A percentile compares a stretch with the other conserved stretches of the same genome.
Conservation (phyloP, 2,329 filamentous ascomycete species). For the Graphilbum ipis-grandicollis region DNA sequence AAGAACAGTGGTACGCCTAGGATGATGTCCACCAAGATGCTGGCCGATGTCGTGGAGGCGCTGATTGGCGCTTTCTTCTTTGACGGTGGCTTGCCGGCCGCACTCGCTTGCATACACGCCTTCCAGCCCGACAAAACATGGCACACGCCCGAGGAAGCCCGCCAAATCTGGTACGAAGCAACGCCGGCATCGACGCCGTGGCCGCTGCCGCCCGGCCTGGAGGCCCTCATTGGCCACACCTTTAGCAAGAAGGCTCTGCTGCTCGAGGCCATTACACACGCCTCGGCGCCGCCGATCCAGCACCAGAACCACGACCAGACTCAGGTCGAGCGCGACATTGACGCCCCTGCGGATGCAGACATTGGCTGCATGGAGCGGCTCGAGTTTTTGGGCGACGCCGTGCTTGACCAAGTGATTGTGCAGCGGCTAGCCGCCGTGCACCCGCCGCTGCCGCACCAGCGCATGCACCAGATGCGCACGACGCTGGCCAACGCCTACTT, state of each 20-base stretch:
- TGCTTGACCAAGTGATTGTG: slow-evolving; percentile 66
- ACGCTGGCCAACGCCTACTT: slow-evolving; percentile 68
- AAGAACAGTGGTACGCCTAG: background rate
- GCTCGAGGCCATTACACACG: slow-evolving; percentile 66
- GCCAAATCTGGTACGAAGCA: slow-evolving; percentile 24
- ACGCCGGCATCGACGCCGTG: slow-evolving; percentile 21
- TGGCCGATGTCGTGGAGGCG: slow-evolving; percentile 79
- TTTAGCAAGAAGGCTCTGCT: slow-evolving; percentile 55
- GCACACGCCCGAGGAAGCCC: slow-evolving; percentile 24
- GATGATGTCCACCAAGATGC: slow-evolving; percentile 51
- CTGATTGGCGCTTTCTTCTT: slow-evolving; percentile 61
- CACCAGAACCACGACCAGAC: too few relatives aligned
- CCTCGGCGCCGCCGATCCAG: slow-evolving; percentile 27
- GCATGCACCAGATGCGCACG: slow-evolving; percentile 63
- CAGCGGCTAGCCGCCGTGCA: slow-evolving; percentile 2
- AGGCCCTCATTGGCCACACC: slow-evolving; percentile 50
- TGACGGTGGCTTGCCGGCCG: slow-evolving; percentile 48
- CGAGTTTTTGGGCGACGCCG: slow-evolving; percentile 74
- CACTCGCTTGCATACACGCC: slow-evolving; percentile 43
- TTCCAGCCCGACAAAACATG: slow-evolving; percentile 47
- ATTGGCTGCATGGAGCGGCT: slow-evolving; percentile 47
- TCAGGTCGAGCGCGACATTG: too few relatives aligned
- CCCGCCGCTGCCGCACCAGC: slow-evolving; percentile 25
- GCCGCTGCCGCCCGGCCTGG: slow-evolving; percentile 30
- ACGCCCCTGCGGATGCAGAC: too few relatives aligned